phyloP scores from a whole-genome alignment of 352 stramenopile genomes.

The Phytophthora palmivora region DNA sequence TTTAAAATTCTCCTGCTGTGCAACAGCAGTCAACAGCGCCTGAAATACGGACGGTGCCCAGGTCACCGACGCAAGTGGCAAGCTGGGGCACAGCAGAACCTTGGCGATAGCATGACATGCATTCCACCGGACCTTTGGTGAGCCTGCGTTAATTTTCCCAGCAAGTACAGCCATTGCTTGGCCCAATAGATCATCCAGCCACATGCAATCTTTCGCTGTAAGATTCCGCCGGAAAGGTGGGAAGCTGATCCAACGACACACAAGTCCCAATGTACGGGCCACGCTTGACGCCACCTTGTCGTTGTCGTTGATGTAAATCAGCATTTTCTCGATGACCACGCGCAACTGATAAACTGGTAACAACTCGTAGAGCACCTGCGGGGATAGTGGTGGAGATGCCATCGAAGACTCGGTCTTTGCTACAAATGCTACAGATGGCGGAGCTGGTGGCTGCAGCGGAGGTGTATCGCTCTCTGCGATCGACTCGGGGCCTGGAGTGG shows the following conservation, averaged over 20 bases:
- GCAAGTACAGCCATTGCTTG: slow-evolving; percentile 77
- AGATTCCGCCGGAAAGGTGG: slow-evolving; percentile 57
- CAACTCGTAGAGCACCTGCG: slow-evolving; percentile 67
- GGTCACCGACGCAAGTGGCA: slow-evolving; percentile 76
- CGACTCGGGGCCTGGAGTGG: slow-evolving; percentile 70
- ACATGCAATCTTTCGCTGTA: slow-evolving; percentile 34
- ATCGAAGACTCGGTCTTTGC: slow-evolving; percentile 13
- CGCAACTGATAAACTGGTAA: slow-evolving; percentile 68
- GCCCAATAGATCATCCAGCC: slow-evolving; percentile 63
- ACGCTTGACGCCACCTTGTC: slow-evolving; percentile 91
- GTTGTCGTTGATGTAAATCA: slow-evolving; percentile 86
- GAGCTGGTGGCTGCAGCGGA: slow-evolving; percentile 14
- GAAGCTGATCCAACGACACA: slow-evolving; percentile 85
- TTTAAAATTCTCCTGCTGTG: slow-evolving; percentile 91
- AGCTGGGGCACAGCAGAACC: slow-evolving; percentile 76
- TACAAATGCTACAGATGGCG: slow-evolving; percentile 23
- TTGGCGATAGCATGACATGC: slow-evolving; percentile 90
- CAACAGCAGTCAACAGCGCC: slow-evolving; percentile 74
- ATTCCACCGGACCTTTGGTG: slow-evolving; percentile 89
- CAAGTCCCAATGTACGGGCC: slow-evolving; percentile 77
- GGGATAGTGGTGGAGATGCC: slow-evolving; percentile 17
- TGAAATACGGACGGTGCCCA: slow-evolving; percentile 85
- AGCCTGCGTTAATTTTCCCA: slow-evolving; percentile 80
- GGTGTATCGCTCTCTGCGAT: slow-evolving; percentile 22
- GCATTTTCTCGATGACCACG: slow-evolving; percentile 85